These are phyloP conservation scores for Calonectria leucothoes DNA, from an alignment of 2,329 filamentous ascomycete species.

Conservation along the genomic window DNA sequence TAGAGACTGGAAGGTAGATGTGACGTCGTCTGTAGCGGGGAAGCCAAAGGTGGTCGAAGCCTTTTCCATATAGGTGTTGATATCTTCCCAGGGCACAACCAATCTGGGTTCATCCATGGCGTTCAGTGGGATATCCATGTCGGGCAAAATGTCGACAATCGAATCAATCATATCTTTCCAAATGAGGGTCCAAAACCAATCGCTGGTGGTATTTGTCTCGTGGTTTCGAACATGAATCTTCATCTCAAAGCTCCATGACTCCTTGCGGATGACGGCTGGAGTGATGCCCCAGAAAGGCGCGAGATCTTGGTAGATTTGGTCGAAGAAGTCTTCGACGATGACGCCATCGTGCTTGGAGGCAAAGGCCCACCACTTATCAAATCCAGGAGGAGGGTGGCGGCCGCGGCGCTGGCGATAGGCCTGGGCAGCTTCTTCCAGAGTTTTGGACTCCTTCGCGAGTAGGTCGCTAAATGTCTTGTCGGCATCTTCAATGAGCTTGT, in stretches of 20 bases:
- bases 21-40: constrained; percentile 55
- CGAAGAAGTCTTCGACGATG: constrained; percentile 73
- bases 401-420: constrained; percentile 69
- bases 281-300: constrained; percentile 68
- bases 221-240: constrained; percentile 68
- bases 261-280: constrained; percentile 60
- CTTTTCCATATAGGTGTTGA: constrained; percentile 64
- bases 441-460: constrained; percentile 58
- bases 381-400: constrained; percentile 72
- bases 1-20: constrained; percentile 57
- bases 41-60: constrained; percentile 62
- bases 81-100: constrained; percentile 72
- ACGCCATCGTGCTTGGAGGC: constrained; percentile 63
- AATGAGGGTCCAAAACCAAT: constrained; percentile 69
- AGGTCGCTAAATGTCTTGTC: constrained; percentile 53
- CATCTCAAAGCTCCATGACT: constrained; percentile 68
- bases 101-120: constrained; percentile 75
- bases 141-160: constrained; percentile 68
- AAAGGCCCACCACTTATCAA: constrained; percentile 70
- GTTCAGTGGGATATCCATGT: constrained; percentile 76
- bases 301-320: constrained; percentile 72
- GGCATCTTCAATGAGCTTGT: constrained; percentile 60
- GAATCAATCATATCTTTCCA: constrained; percentile 66
- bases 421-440: constrained; percentile 64
- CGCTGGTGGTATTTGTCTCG: constrained; percentile 61